Conservation (phyloP, 176 grass and related monocot species). For the Olyra latifolia region DNA sequence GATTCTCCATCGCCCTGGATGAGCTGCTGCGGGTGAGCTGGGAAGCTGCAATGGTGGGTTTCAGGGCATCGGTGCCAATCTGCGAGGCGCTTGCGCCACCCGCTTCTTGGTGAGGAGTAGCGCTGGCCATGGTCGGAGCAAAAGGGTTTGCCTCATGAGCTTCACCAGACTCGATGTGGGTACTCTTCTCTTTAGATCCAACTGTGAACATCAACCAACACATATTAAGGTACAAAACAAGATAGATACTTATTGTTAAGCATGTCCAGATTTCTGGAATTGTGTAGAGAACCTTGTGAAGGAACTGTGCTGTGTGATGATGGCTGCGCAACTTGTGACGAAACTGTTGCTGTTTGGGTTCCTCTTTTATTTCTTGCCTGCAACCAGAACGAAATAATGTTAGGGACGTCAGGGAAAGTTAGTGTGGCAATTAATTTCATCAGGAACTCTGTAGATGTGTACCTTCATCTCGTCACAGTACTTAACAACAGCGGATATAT, state of each 20-base stretch:
- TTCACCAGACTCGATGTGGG: slow-evolving; percentile 49
- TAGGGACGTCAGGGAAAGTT: background rate
- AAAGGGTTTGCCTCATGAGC: slow-evolving; percentile 40
- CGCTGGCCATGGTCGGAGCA: background rate
- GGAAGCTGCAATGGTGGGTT: slow-evolving; percentile 18
- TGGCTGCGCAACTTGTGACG: slow-evolving; percentile 33
- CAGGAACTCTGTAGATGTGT: background rate
- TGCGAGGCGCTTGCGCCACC: background rate
- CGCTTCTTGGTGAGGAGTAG: slow-evolving; percentile 33
- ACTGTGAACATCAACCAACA: slow-evolving; percentile 28
- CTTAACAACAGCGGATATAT: slow-evolving; percentile 82
- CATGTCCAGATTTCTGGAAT: background rate
- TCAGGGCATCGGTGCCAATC: slow-evolving; percentile 39
- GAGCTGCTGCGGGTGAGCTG: slow-evolving; percentile 51
- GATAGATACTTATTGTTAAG: background rate
- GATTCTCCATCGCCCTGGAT: slow-evolving; percentile 45
- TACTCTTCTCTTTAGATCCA: slow-evolving; percentile 57
- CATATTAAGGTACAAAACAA: slow-evolving; percentile 5
- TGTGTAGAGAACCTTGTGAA: slow-evolving; percentile 27
- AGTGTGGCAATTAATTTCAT: background rate
- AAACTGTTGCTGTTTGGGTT: slow-evolving; percentile 22
- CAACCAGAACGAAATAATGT: slow-evolving; percentile 19
- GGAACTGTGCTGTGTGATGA: slow-evolving; percentile 31
- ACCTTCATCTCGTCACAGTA: slow-evolving; percentile 79
- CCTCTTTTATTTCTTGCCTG: slow-evolving; percentile 91